Evolutionary conservation across 1,139 yeast species (phyloP), one percentile per base, ranked within the genome.

Genomic region (Blastobotrys malaysiensis): DNA sequence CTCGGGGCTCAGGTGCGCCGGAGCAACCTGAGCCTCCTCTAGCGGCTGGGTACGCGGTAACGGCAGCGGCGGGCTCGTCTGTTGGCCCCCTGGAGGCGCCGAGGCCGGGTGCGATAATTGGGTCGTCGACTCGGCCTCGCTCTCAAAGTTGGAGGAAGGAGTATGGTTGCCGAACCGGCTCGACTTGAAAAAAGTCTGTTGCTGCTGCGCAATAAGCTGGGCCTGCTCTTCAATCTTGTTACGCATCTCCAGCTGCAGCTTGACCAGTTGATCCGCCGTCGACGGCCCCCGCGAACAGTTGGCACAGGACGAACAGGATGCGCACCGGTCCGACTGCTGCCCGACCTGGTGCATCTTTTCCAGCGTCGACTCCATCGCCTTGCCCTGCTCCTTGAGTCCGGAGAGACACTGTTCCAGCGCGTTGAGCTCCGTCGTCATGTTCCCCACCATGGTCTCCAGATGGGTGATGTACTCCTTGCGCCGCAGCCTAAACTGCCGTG

Each of bases 401-500:
- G 51, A 58, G 18, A 63, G 51, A 45, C 57, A 60, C 19, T 55
- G 43, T 52, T 60, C 60, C 46, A 65, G 58, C 26, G 51, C 46
- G 27, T 55, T 50, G 36, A 65, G 59, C 52, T 65, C 65, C 7
- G 57, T 51, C 27, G 65, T 58, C 61, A 63, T 59, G 43, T 60
- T 63, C 22, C 60, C 58, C 11, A 67, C 65, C 22, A 65, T 59
- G 43, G 59, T 56, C 52, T 68, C 71, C 21, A 68, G 59, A 46
- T 67, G 69, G 14, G 65, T 56, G 51, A 68, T 67, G 54, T 67
- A 68, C 57, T 65, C 71, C 57, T 68, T 68, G 47, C 71, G 57
- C n/a, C 71, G 61, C 49, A 67, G 60, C 5, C 71, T 61, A 55
- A 68, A 68, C 52, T 68, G 71, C 14, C 71, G 59, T 2, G 71